Base-by-base conservation (phyloP, 768 basidiomycete species). In the Boletus coccyginus region DNA sequence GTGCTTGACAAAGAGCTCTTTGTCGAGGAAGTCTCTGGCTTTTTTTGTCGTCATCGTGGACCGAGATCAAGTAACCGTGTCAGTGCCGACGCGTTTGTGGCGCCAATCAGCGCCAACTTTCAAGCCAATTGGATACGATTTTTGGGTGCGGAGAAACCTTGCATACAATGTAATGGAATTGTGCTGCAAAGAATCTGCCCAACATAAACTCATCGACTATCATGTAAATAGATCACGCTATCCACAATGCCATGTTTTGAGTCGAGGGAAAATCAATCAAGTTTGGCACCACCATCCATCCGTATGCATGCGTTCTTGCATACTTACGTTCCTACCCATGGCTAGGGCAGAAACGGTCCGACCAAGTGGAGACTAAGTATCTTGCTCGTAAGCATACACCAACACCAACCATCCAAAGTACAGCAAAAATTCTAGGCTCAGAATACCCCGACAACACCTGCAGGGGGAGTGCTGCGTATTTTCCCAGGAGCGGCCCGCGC, bases 1-100 rank as follows among this genome's bases (percentile, higher is more conserved):
- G 57, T 74, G 74, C 7, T 75, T 72, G 44, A 80, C 74, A 39
- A 73, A 73, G 31, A 81, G 65, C 39, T 81, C 77, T 52, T 81
- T 81, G 21, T 75, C 73, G 36, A 81, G 73, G 55, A 74, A 80
- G 55, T 80, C 75, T 33, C 60, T 66, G 16, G 72, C 70, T 53
- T 56, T 58, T 43, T 58, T 63, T 9, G 70, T 70, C 13, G 68
- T 61, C 71, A 68, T 72, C 50, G 49, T 55, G 61, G 61, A 31
- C 24, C 24, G n/a, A 50, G 54, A 21, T n/a, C 14, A 52, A 48
- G 31, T 11, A 6, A 9, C 7, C 9, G 40, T 13, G 19, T 36
- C 6, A 36, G 38, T 12, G 24, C n/a, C 19, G 45, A 51, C 57
- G 61, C 64, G 61, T 36, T 21, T 53, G 64, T 62, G 63, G 54